These are phyloP conservation scores for Ceratobasidium sp. DNA, from an alignment of 1,284 basidiomycete genomes.

Conservation along the genomic window DNA sequence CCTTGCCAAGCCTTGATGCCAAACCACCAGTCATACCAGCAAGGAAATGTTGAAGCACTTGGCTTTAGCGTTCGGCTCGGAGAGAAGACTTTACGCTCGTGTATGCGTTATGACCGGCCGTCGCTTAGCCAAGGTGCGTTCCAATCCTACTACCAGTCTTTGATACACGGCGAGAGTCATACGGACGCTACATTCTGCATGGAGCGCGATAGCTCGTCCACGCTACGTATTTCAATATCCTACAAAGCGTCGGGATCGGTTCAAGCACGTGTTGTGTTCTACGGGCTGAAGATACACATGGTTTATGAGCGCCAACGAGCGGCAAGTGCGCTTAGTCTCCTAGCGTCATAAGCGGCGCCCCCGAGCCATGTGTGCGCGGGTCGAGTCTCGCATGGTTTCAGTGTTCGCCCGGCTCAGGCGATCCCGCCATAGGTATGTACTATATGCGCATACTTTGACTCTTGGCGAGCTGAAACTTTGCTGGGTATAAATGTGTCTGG, in stretches of 20 bases:
- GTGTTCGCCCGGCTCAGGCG: background rate
- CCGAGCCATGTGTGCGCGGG: background rate
- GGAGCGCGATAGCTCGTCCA: background rate
- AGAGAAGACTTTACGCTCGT: background rate
- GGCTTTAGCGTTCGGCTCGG: background rate
- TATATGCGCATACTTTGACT: background rate
- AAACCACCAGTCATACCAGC: too few species aligned
- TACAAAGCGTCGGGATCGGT: too few species aligned
- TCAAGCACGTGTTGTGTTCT: background rate
- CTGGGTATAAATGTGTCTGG: constrained; percentile 13
- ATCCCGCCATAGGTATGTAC: background rate
- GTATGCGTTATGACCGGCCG: background rate
- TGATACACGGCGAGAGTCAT: background rate
- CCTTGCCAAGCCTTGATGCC: constrained; percentile 1
- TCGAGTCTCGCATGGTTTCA: background rate
- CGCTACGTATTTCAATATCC: background rate
- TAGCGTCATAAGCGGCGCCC: constrained; percentile 16
- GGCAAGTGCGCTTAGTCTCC: constrained; percentile 9
- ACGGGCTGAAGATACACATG: background rate
- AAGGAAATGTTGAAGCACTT: background rate
- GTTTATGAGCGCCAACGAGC: background rate
- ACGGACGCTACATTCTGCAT: background rate
- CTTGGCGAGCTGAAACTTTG: background rate
- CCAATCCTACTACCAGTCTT: background rate
- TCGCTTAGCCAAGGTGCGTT: background rate